A percentile compares a stretch with the other conserved stretches of the same genome.
phyloP scores from a whole-genome alignment of 805 yeast genomes.

The Hanseniaspora hatyaiensis region DNA sequence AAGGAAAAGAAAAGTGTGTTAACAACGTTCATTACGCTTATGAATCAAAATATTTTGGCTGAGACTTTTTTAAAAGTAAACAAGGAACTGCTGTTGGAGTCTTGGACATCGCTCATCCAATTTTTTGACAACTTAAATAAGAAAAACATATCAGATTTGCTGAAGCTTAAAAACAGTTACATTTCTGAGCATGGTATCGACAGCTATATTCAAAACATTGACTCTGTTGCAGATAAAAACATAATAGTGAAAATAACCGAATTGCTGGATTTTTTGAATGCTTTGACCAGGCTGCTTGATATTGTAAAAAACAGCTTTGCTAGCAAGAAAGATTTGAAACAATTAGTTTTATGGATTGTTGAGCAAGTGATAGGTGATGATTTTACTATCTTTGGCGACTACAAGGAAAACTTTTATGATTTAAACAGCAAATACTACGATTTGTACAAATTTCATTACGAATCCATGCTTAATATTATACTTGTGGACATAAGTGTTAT shows the following conservation, averaged over 20 bases:
- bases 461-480: neutral
- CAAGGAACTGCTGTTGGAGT: neutral
- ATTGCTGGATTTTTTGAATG: constrained; percentile 2
- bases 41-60: neutral
- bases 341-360: constrained; percentile 7
- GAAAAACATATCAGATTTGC: constrained; percentile 5
- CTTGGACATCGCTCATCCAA: neutral
- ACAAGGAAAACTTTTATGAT: constrained; percentile 10
- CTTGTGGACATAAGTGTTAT: neutral
- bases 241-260: constrained; percentile 1
- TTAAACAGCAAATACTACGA: neutral
- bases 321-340: neutral
- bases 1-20: constrained; percentile 4
- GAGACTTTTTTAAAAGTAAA: neutral
- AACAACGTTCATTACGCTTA: neutral
- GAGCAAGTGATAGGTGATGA: constrained; percentile 11
- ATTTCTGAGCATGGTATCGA: neutral
- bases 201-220: neutral
- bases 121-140: constrained; percentile 2
- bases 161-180: neutral
- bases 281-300: neutral
- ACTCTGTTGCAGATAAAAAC: neutral
- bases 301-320: neutral
- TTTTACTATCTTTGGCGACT: neutral
- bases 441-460: constrained; percentile 6